Evolutionary conservation across 2,329 filamentous ascomycete genomes (phyloP).

Genomic region (Hyphodiscus sp.): DNA sequence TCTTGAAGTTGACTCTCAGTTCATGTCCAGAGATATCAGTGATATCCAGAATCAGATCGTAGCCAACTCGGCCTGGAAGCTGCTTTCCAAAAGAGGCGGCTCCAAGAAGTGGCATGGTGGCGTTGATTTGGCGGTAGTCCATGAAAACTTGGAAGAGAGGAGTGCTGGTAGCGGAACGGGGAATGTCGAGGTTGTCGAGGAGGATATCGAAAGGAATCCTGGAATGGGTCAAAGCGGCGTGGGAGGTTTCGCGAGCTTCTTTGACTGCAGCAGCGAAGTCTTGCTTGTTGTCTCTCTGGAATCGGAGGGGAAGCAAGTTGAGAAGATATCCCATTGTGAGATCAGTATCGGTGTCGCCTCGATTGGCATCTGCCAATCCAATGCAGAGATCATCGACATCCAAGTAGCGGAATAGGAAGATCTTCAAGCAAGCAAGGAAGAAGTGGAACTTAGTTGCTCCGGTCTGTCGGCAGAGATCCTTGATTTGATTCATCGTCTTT

Average conservation of each 20-base stretch:
- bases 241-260: conserved; percentile 13
- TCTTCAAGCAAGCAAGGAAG: conserved; percentile 35
- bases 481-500: conserved; percentile 16
- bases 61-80: not conserved
- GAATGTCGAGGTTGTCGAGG: conserved; percentile 16
- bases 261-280: conserved; percentile 30
- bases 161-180: conserved; percentile 14
- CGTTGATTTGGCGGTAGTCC: conserved; percentile 12
- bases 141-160: conserved; percentile 20
- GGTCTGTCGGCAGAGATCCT: conserved; percentile 17
- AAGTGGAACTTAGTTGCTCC: conserved; percentile 38
- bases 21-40: not conserved
- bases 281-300: conserved; percentile 24
- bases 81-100: not conserved
- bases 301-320: conserved; percentile 42
- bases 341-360: conserved; percentile 28
- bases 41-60: not conserved
- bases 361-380: conserved; percentile 40
- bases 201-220: conserved; percentile 18
- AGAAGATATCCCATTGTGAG: conserved; percentile 40
- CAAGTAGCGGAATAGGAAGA: conserved; percentile 31
- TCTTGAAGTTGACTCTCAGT: not conserved
- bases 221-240: conserved; percentile 18
- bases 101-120: not conserved
- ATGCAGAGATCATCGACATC: conserved; percentile 37